These are phyloP conservation scores for Penicillium simplicissimum DNA, from an alignment of 495 filamentous ascomycete species.

Conservation along the genomic window DNA sequence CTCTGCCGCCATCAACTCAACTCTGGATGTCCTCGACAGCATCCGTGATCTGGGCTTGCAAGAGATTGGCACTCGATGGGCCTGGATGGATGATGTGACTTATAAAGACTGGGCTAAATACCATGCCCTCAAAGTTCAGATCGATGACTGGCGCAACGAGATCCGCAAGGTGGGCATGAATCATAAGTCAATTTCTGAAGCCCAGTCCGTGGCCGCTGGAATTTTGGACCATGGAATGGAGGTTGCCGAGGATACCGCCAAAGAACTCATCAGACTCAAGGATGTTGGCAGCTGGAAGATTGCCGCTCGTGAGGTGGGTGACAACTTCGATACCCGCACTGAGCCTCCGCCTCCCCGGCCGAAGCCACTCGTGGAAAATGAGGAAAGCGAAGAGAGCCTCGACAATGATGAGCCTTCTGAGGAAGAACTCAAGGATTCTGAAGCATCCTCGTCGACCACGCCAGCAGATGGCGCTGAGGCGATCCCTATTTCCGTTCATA, in stretches of 20 bases:
- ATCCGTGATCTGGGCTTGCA: slow-evolving; percentile 88
- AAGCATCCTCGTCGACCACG: background rate
- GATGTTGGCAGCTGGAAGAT: slow-evolving; percentile 86
- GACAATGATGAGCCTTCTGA: slow-evolving; percentile 22
- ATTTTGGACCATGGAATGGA: slow-evolving; percentile 77
- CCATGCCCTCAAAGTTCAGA: slow-evolving; percentile 76
- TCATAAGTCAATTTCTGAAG: slow-evolving; percentile 71
- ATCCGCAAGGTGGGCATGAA: slow-evolving; percentile 69
- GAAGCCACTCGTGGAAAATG: slow-evolving; percentile 44
- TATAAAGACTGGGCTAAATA: slow-evolving; percentile 97
- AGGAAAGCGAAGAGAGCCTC: slow-evolving; percentile 36
- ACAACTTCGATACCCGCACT: slow-evolving; percentile 67
- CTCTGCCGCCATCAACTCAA: slow-evolving; percentile 72
- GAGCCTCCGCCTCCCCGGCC: slow-evolving; percentile 48
- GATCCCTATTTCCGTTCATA: background rate
- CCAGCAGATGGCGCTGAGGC: background rate
- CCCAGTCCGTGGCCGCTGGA: slow-evolving; percentile 64
- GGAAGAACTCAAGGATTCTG: background rate
- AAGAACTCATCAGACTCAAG: slow-evolving; percentile 81
- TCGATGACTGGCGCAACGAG: slow-evolving; percentile 82
- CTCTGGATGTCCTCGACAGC: slow-evolving; percentile 77
- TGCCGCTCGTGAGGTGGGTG: slow-evolving; percentile 66
- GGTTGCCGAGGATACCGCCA: slow-evolving; percentile 76
- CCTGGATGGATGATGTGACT: slow-evolving; percentile 91
- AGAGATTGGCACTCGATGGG: slow-evolving; percentile 97